Evolutionary conservation across 306 rosid species (phyloP), one percentile per base, ranked within the genome.

Genomic region (Herpetospermum pedunculosum): DNA sequence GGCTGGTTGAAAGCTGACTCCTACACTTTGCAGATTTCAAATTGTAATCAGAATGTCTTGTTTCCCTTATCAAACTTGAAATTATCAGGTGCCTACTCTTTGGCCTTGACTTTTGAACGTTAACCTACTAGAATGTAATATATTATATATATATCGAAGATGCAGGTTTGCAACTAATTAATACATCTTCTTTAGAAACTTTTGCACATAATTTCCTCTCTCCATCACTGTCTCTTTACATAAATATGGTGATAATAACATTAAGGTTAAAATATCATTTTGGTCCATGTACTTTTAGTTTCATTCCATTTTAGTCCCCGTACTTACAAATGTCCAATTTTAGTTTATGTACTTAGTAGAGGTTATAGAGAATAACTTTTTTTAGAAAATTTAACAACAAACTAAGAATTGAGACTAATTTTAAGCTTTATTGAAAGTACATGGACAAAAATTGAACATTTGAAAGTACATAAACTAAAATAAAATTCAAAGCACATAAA

Each of bases 1-100:
- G 54, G 54, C 73, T 68, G 54, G 54, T 41, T 47, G 25, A 23
- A 68, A 16, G 58, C 58, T 70, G 21, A 70, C 58, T 70, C 58
- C 26, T 16, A 5, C 58, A 46, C 18, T 68, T 40, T 16, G 74
- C 74, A 69, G 54, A 44, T 44, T 26, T 23, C 34, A 44, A 34
- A 44, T 70, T 70, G 74, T 70, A 70, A 70, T 46, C 74, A 70
- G 35, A 70, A 30, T 70, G 29, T 67, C 35, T 40, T 70, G 74
- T 43, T 47, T 70, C 50, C 74, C 0, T 70, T 46, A 28, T 70
- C 74, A 70, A 43, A 70, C 74, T 49, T 70, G 34, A 69, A 69
- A 26, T 26, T 70, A 70, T 70, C 74, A 70, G 74, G 74, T 46
- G 57, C 57, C 58, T 46, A 26, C 58, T 46, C 40, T 29, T 49